These are phyloP conservation scores for Pinus albicaulis DNA, from an alignment of 75 land plant species.

Conservation along the genomic window DNA sequence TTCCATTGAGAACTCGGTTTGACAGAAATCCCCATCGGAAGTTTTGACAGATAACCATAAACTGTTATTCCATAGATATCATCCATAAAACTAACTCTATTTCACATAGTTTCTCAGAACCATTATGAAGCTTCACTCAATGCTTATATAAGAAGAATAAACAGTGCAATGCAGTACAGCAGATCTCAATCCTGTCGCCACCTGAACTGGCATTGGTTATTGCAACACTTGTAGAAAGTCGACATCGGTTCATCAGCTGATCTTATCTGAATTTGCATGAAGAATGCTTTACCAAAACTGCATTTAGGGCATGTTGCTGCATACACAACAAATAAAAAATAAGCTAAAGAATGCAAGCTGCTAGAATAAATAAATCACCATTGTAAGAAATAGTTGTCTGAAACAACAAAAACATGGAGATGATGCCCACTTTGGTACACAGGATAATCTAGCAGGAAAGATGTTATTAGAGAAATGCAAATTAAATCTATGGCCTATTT, in stretches of 20 bases:
- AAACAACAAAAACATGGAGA: neutral
- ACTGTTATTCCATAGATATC: neutral
- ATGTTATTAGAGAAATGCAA: neutral
- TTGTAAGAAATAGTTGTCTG: neutral
- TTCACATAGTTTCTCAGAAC: neutral
- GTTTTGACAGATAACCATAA: neutral
- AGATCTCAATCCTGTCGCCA: constrained; percentile 52
- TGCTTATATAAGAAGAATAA: neutral
- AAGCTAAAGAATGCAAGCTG: neutral
- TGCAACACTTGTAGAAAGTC: constrained; percentile 62
- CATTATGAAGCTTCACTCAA: neutral
- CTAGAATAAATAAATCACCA: neutral
- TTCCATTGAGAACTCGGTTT: neutral
- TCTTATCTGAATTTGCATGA: constrained; percentile 52
- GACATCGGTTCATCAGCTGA: constrained; percentile 77
- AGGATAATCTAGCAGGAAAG: neutral
- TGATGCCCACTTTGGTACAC: neutral
- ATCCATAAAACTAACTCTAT: constrained; percentile 1
- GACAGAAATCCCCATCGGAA: neutral
- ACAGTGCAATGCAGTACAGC: neutral
- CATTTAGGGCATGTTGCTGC: constrained; percentile 57
- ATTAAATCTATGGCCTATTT: neutral
- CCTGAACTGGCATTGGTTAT: constrained; percentile 28
- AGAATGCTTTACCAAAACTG: constrained; percentile 41
- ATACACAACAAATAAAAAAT: neutral